Evolutionary conservation across 2,329 filamentous ascomycete species (phyloP).

Genomic region (Xylariaceae sp.): DNA sequence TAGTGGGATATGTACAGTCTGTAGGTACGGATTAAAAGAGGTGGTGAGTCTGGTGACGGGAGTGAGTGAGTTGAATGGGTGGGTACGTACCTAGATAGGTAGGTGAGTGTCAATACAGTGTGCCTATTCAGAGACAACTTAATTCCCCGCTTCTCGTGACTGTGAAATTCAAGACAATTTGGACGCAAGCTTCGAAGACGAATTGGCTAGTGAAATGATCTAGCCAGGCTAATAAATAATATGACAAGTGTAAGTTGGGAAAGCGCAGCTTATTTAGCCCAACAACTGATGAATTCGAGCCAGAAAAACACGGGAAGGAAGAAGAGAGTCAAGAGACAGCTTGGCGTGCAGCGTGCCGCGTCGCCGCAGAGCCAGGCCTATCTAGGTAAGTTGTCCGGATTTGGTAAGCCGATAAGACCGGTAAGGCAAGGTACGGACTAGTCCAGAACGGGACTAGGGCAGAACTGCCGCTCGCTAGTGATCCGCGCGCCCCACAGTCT

Average conservation of each 20-base stretch:
- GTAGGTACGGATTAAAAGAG: not conserved
- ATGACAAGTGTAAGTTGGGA: not conserved
- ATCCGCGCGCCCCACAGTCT: constrained; percentile 10
- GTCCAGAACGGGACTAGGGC: not conserved
- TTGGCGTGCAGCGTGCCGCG: not conserved
- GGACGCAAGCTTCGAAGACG: not conserved
- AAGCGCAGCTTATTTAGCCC: not conserved
- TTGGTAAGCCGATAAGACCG: constrained; percentile 20
- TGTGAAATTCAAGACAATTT: not conserved
- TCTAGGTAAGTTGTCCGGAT: not conserved
- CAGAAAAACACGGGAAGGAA: not conserved
- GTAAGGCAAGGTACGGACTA: constrained; percentile 11
- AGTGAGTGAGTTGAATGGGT: not conserved
- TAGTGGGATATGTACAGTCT: not conserved
- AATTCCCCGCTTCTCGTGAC: not conserved
- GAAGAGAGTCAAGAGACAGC: not conserved
- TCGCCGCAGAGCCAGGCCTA: not conserved
- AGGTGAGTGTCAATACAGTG: not conserved
- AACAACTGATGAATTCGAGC: not conserved
- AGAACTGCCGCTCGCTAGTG: constrained; percentile 10
- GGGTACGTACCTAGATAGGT: not conserved
- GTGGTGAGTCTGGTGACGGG: not conserved
- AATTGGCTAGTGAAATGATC: constrained; percentile 11
- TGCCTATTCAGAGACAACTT: not conserved
- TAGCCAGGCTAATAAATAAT: not conserved